A percentile compares a stretch with the other conserved stretches of the same genome.
These are phyloP conservation scores for Cyberlindnera suaveolens DNA, from an alignment of 805 yeast genomes.

Conservation along the genomic window DNA sequence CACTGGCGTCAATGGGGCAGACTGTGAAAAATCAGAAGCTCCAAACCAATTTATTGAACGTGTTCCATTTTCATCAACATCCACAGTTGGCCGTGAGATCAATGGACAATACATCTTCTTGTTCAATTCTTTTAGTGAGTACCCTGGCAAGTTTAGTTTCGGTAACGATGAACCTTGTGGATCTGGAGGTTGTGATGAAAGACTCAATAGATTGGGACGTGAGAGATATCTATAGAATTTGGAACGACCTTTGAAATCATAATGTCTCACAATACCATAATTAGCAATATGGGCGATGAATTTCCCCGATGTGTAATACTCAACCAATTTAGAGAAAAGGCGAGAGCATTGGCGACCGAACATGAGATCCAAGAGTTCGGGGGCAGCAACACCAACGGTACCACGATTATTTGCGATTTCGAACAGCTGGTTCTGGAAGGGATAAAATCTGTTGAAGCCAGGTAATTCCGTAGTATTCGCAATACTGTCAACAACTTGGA, in stretches of 20 bases:
- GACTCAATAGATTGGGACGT: constrained; percentile 31
- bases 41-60: constrained; percentile 15
- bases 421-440: constrained; percentile 58
- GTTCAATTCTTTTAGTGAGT: constrained; percentile 19
- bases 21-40: not conserved
- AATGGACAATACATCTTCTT: constrained; percentile 22
- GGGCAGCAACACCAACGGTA: constrained; percentile 50
- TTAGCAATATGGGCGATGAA: constrained; percentile 26
- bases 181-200: constrained; percentile 23
- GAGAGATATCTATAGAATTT: constrained; percentile 66
- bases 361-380: constrained; percentile 42
- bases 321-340: constrained; percentile 46
- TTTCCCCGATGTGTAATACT: constrained; percentile 34
- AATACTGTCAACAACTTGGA: constrained; percentile 14
- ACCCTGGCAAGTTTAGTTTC: constrained; percentile 8
- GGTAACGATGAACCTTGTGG: constrained; percentile 26
- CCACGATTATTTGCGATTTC: constrained; percentile 38
- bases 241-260: constrained; percentile 68
- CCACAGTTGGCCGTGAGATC: constrained; percentile 9
- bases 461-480: constrained; percentile 11
- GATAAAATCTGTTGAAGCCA: constrained; percentile 47
- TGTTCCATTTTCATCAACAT: constrained; percentile 2
- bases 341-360: constrained; percentile 51
- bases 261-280: constrained; percentile 47
- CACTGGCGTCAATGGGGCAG: not conserved